These are phyloP conservation scores for Anthracocystis panici-leucophaei DNA, from an alignment of 1,284 basidiomycete genomes.

Conservation along the genomic window DNA sequence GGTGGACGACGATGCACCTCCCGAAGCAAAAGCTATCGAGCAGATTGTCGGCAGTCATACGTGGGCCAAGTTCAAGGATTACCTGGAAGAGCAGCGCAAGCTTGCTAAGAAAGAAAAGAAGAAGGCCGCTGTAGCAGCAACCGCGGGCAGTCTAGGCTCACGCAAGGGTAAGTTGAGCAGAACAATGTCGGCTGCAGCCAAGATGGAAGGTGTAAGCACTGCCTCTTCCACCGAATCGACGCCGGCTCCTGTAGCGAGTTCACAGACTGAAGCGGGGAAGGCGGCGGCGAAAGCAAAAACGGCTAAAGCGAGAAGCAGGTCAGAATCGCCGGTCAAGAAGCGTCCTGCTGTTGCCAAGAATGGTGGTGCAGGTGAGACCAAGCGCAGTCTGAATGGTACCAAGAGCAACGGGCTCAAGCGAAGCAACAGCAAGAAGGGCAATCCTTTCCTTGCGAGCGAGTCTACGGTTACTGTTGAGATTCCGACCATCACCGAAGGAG, in stretches of 20 bases:
- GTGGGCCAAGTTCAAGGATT: conserved; percentile 37
- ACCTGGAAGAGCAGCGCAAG: conserved; percentile 46
- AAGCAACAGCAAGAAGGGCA: conserved; percentile 31
- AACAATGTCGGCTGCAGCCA: conserved; percentile 39
- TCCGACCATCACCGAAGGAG: conserved; percentile 27
- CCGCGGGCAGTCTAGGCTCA: conserved; percentile 7
- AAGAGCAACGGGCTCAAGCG: conserved; percentile 29
- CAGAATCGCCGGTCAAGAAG: conserved; percentile 42
- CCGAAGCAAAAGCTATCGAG: conserved; percentile 28
- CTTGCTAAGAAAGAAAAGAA: conserved; percentile 42
- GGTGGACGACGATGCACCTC: conserved; percentile 21
- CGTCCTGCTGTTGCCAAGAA: conserved; percentile 4
- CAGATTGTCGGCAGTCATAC: conserved; percentile 33
- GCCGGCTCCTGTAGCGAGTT: conserved; percentile 5
- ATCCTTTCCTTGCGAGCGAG: conserved; percentile 26
- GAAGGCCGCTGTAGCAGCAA: conserved; percentile 23
- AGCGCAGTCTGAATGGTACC: not conserved
- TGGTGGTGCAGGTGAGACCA: not conserved
- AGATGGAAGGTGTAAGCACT: conserved; percentile 32
- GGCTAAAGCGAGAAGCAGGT: conserved; percentile 33
- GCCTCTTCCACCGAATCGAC: conserved; percentile 14
- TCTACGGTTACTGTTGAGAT: conserved; percentile 26
- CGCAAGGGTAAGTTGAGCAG: conserved; percentile 36
- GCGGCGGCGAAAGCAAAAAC: conserved; percentile 13
- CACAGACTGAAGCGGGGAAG: conserved; percentile 13